Evolutionary conservation across 495 filamentous ascomycete genomes (phyloP).

Genomic region (Xylaria longipes): DNA sequence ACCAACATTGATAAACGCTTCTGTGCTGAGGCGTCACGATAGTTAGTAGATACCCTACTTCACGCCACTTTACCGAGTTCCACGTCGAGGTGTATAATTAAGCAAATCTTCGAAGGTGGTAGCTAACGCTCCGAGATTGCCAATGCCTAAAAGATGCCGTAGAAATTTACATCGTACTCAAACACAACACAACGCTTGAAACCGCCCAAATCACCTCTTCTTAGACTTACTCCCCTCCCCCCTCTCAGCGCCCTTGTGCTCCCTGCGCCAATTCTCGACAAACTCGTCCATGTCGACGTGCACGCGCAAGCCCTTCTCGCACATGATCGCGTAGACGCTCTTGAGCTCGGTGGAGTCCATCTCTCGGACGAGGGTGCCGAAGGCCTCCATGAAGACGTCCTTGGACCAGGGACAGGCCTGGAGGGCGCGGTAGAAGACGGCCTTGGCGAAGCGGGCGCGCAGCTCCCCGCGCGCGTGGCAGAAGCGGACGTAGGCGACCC

Average conservation of each 20-base stretch:
- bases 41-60: constrained; percentile 2
- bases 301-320: constrained; percentile 49
- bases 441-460: constrained; percentile 42
- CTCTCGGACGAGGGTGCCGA: constrained; percentile 41
- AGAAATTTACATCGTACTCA: neutral
- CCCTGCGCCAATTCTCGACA: constrained; percentile 38
- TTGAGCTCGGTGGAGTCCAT: constrained; percentile 58
- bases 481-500: constrained; percentile 72
- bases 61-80: neutral
- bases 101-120: neutral
- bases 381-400: constrained; percentile 68
- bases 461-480: constrained; percentile 35
- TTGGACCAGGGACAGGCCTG: constrained; percentile 79
- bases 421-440: constrained; percentile 72
- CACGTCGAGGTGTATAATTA: neutral
- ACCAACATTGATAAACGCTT: neutral
- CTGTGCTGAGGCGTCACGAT: neutral
- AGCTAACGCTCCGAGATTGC: neutral
- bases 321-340: constrained; percentile 52
- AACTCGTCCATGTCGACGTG: constrained; percentile 53
- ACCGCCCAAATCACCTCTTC: neutral
- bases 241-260: constrained; percentile 29
- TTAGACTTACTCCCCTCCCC: constrained; percentile 13
- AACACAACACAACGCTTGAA: neutral
- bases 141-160: neutral